These are phyloP conservation scores for Iberis amara DNA, from an alignment of 441 rosid species.

Conservation along the genomic window DNA sequence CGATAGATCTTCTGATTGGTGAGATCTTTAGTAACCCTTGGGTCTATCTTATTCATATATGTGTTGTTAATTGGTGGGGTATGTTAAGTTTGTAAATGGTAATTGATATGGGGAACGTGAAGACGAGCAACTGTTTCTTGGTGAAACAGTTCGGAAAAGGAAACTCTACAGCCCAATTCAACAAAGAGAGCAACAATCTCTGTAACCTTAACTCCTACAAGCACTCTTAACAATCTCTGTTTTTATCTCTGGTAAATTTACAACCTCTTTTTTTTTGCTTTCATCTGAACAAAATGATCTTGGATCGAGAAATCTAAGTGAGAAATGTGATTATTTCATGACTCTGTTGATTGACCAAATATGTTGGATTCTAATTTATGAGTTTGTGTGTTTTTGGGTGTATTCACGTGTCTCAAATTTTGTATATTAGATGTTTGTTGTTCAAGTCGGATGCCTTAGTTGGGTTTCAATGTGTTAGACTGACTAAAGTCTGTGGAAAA, in stretches of 20 bases:
- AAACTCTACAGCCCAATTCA: conserved; percentile 41
- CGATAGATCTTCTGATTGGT: neutral
- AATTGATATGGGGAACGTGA: too few species aligned
- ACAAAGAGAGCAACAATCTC: conserved; percentile 56
- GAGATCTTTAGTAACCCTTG: neutral
- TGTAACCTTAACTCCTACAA: conserved; percentile 60
- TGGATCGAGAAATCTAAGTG: neutral
- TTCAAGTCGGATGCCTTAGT: too few species aligned
- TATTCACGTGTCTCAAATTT: too few species aligned
- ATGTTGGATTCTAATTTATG: too few species aligned
- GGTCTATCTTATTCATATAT: conserved; percentile 1
- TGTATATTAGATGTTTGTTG: too few species aligned
- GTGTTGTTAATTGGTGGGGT: conserved; percentile 4
- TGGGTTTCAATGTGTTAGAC: too few species aligned
- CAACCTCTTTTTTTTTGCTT: neutral
- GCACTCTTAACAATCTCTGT: too few species aligned
- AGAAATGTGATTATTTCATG: neutral
- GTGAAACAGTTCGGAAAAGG: conserved; percentile 56
- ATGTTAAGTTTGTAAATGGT: too few species aligned
- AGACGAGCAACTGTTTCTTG: conserved; percentile 32
- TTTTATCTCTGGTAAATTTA: conserved; percentile 40
- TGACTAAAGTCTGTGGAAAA: too few species aligned
- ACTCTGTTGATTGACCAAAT: too few species aligned
- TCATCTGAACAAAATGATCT: neutral
- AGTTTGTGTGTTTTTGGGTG: too few species aligned